Base-by-base conservation (phyloP, 2,329 filamentous ascomycete genomes). In the Elsinoe arachidis region DNA sequence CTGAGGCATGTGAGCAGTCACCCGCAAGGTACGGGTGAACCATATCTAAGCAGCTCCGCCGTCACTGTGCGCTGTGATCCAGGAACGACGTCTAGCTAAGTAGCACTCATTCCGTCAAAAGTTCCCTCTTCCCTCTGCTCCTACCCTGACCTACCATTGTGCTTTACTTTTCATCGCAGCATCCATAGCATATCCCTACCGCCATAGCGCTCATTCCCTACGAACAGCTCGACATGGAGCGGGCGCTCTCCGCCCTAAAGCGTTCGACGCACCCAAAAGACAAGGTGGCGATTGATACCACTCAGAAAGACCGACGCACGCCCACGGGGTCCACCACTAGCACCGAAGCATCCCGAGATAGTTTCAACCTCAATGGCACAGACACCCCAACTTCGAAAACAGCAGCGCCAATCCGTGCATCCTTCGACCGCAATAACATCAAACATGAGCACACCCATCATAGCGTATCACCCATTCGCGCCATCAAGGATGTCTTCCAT, bases 401-500 rank as follows among this genome's bases (percentile, higher is more conserved):
- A 11, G 12, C 49, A 23, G 39, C 49, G 26, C 49, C 49, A 23
- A 35, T 53, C 11, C 33, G 49, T 11, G 19, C 33, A 53, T 53
- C 49, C 17, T 26, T 39, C 43, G 65, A 65, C 54, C 15, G 19
- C 7, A 34, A 39, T 7, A 34, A 53, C 19, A 19, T 10, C 33
- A 53, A 53, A n/a, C n/a, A 39, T 26, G 26, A 53, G 11, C 26
- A 15, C 7, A 15, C 12, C 14, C 49, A 39, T 19, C 33, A 53
- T 19, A 53, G 49, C 49, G 49, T 12, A 17, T 56, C 54, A 35
- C 54, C 54, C 2, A 56, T 56, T 12, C 39, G 54, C 7, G 54
- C 54, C 23, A 56, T 56, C 33, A 43, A 56, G 21, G 41, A 37
- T 38, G 54, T 46, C 11, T 37, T 56, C 10, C 38, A 46, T 33